phyloP scores from a whole-genome alignment of 2,329 filamentous ascomycete genomes.

The Penicillium griseofulvum region DNA sequence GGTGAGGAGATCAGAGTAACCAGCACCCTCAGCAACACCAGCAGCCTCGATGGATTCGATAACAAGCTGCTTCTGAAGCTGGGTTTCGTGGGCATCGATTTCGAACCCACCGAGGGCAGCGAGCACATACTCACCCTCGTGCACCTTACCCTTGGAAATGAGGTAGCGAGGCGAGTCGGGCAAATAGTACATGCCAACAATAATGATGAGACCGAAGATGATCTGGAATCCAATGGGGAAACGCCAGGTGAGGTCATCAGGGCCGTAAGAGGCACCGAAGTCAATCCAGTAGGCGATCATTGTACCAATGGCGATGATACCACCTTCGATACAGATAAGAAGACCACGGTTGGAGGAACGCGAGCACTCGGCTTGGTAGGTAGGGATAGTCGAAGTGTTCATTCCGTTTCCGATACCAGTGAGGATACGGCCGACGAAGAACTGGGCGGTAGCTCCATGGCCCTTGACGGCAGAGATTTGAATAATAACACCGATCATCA shows the following conservation, averaged over 20 bases:
- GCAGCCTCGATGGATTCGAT: slow-evolving; percentile 66
- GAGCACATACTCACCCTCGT: slow-evolving; percentile 51
- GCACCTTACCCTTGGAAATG: slow-evolving; percentile 45
- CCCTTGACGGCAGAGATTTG: slow-evolving; percentile 33
- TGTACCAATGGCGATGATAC: slow-evolving; percentile 52
- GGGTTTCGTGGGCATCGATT: slow-evolving; percentile 56
- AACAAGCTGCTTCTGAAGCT: slow-evolving; percentile 63
- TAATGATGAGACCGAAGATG: slow-evolving; percentile 48
- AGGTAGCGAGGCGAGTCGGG: slow-evolving; percentile 49
- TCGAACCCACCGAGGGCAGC: slow-evolving; percentile 50
- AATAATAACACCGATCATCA: slow-evolving; percentile 43
- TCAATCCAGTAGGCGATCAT: slow-evolving; percentile 55
- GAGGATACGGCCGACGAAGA: slow-evolving; percentile 53
- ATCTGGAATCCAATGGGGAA: slow-evolving; percentile 56
- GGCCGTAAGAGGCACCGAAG: slow-evolving; percentile 44
- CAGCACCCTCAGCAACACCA: slow-evolving; percentile 53
- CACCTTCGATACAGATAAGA: slow-evolving; percentile 59
- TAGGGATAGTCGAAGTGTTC: slow-evolving; percentile 56
- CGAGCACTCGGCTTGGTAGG: slow-evolving; percentile 55
- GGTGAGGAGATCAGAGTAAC: slow-evolving; percentile 44
- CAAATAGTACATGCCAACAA: slow-evolving; percentile 43
- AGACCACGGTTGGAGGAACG: slow-evolving; percentile 58
- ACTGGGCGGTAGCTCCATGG: slow-evolving; percentile 46
- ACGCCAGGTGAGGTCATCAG: slow-evolving; percentile 45
- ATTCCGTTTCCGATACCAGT: slow-evolving; percentile 57